A percentile compares a stretch with the other conserved stretches of the same genome.
Conservation (phyloP, 2,329 filamentous ascomycete genomes). For the Epicoccum nigrum region DNA sequence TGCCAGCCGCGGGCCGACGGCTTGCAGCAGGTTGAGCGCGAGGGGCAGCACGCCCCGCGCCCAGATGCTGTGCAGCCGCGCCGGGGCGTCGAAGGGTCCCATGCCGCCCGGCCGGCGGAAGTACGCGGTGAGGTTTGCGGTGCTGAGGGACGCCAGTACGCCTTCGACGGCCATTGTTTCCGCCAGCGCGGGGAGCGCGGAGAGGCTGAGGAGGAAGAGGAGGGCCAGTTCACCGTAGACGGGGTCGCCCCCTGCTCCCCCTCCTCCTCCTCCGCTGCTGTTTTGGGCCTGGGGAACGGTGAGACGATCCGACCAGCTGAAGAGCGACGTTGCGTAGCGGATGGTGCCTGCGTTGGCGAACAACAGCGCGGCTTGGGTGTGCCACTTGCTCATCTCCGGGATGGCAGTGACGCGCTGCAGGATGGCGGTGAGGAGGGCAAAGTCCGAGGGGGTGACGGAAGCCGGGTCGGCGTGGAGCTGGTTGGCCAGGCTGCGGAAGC, state of each 20-base stretch:
- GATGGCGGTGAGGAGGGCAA: slow-evolving; percentile 85
- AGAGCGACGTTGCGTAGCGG: slow-evolving; percentile 83
- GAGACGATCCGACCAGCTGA: slow-evolving; percentile 90
- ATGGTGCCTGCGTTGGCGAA: slow-evolving; percentile 69
- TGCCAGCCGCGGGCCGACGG: slow-evolving; percentile 80
- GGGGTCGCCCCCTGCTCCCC: too few relatives aligned
- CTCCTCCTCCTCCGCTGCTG: too few relatives aligned
- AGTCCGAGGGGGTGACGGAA: slow-evolving; percentile 74
- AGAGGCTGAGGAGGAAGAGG: slow-evolving; percentile 86
- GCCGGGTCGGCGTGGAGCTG: slow-evolving; percentile 78
- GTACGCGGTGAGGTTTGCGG: slow-evolving; percentile 78
- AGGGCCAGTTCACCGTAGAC: slow-evolving; percentile 93
- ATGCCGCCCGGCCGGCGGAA: slow-evolving; percentile 72
- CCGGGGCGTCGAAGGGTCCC: slow-evolving; percentile 77
- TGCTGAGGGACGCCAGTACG: slow-evolving; percentile 77
- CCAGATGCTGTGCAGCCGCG: slow-evolving; percentile 88
- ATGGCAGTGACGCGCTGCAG: slow-evolving; percentile 83
- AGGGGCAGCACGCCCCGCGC: slow-evolving; percentile 84
- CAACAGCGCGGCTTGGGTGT: slow-evolving; percentile 52
- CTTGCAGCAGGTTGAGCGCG: slow-evolving; percentile 83
- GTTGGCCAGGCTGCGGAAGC: slow-evolving; percentile 80
- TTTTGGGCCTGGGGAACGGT: slow-evolving; percentile 52
- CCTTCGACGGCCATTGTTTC: slow-evolving; percentile 91
- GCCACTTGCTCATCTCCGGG: slow-evolving; percentile 73
- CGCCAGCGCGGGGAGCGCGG: slow-evolving; percentile 77